These are phyloP conservation scores for Boeremia lycopersici DNA, from an alignment of 2,329 filamentous ascomycete species.

Conservation along the genomic window DNA sequence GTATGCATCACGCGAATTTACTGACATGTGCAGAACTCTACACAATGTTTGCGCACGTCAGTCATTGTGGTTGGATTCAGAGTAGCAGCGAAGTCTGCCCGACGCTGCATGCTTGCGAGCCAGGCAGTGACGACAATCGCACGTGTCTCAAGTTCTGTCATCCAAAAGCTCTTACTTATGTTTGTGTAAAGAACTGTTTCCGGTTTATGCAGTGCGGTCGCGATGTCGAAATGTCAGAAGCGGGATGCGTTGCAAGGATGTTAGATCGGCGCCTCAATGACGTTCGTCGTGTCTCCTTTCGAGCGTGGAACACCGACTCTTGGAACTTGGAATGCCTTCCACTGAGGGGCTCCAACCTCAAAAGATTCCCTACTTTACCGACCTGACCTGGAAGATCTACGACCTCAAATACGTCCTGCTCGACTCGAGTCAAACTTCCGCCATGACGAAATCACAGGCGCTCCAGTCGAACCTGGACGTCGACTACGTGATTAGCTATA, in stretches of 20 bases:
- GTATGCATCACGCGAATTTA: background rate
- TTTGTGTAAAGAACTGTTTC: background rate
- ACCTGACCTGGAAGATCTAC: conserved; percentile 25
- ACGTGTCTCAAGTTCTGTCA: background rate
- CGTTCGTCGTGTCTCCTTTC: conserved; percentile 28
- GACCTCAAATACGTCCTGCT: conserved; percentile 27
- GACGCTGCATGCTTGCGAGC: background rate
- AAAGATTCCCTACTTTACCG: conserved; percentile 26
- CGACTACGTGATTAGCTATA: conserved; percentile 86
- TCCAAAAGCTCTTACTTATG: too few relatives aligned
- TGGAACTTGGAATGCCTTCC: conserved; percentile 25
- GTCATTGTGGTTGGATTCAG: background rate
- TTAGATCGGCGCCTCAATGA: conserved; percentile 33
- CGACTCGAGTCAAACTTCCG: conserved; percentile 25
- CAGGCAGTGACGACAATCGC: background rate
- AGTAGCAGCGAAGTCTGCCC: background rate
- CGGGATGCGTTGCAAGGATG: conserved; percentile 32
- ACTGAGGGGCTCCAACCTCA: conserved; percentile 20
- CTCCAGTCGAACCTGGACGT: conserved; percentile 68
- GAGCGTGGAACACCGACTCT: conserved; percentile 38
- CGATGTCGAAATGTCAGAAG: conserved; percentile 9
- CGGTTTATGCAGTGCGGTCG: conserved; percentile 7
- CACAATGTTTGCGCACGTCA: background rate
- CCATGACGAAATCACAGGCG: conserved; percentile 48
- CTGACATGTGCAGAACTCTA: background rate